Evolutionary conservation across 2,329 filamentous ascomycete genomes (phyloP).

Genomic region (Calonectria fujianensis): DNA sequence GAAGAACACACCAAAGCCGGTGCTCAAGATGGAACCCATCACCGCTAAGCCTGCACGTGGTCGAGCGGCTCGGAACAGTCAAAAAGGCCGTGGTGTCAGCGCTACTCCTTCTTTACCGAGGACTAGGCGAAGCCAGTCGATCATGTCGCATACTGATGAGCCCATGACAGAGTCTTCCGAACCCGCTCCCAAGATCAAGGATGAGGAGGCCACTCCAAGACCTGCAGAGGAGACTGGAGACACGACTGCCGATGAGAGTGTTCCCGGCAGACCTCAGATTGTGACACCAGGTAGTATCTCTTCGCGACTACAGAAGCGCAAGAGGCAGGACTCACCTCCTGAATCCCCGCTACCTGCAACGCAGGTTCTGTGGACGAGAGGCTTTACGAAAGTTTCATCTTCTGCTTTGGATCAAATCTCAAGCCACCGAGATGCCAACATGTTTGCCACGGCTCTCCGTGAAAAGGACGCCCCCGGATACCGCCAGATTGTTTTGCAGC

Average conservation of each 20-base stretch:
- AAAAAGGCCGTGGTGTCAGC: constrained; percentile 59
- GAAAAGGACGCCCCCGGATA: constrained; percentile 87
- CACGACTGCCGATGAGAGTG: constrained; percentile 73
- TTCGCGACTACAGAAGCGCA: constrained; percentile 71
- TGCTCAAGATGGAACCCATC: constrained; percentile 50
- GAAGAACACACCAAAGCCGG: constrained; percentile 60
- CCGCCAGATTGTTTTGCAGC: constrained; percentile 81
- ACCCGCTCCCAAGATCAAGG: constrained; percentile 70
- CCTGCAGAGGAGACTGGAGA: constrained; percentile 74
- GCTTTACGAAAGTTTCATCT: constrained; percentile 82
- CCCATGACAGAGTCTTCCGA: constrained; percentile 65
- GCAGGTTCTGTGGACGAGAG: constrained; percentile 84
- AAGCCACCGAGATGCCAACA: constrained; percentile 85
- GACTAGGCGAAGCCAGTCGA: constrained; percentile 67
- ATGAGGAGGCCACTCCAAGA: constrained; percentile 75
- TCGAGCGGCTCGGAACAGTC: constrained; percentile 61
- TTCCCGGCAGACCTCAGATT: constrained; percentile 62
- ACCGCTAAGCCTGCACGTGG: constrained; percentile 55
- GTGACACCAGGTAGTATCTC: constrained; percentile 62
- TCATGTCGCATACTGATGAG: constrained; percentile 69
- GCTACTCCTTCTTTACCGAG: constrained; percentile 60
- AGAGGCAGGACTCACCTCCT: constrained; percentile 72
- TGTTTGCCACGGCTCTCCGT: constrained; percentile 85
- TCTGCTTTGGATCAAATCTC: constrained; percentile 85
- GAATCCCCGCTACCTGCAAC: constrained; percentile 74